Evolutionary conservation across 208 protist species (phyloP).

Genomic region (Acanthamoeba castellanii): DNA sequence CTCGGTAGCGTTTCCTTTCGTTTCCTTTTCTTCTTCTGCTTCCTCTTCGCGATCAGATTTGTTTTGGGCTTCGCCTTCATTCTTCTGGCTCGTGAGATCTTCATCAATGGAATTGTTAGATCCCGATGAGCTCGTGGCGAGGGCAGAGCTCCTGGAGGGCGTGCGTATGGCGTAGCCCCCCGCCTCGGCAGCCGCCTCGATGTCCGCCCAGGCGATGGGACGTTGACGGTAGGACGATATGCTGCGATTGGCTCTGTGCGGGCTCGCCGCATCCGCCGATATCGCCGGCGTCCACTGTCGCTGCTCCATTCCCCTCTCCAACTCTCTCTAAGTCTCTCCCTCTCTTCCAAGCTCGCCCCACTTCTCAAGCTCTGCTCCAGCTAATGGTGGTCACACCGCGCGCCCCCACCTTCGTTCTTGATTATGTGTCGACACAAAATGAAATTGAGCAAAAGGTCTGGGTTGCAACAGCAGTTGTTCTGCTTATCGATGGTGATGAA

Average conservation of each 20-base stretch:
- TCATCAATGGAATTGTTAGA: neutral
- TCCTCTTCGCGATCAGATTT: neutral
- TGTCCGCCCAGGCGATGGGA: neutral
- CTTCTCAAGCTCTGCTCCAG: neutral
- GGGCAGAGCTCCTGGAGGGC: neutral
- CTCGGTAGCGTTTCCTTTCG: too few species aligned
- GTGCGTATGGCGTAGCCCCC: neutral
- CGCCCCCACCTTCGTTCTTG: neutral
- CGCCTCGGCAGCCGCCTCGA: neutral
- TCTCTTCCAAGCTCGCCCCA: neutral
- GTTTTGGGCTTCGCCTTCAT: neutral
- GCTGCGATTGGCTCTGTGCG: neutral
- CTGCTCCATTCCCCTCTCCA: neutral
- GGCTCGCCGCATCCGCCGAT: neutral
- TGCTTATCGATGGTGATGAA: too few species aligned
- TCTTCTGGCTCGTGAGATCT: neutral
- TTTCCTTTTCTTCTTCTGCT: neutral
- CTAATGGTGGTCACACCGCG: too few species aligned
- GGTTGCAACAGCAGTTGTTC: too few species aligned
- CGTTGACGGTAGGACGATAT: neutral
- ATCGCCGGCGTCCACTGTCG: conserved; percentile 2
- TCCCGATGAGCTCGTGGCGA: too few species aligned
- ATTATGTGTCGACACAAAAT: neutral
- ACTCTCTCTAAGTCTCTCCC: neutral
- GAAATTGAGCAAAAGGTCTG: neutral